Evolutionary conservation across 805 yeast species (phyloP).

Genomic region (Yamadazyma akitaensis): DNA sequence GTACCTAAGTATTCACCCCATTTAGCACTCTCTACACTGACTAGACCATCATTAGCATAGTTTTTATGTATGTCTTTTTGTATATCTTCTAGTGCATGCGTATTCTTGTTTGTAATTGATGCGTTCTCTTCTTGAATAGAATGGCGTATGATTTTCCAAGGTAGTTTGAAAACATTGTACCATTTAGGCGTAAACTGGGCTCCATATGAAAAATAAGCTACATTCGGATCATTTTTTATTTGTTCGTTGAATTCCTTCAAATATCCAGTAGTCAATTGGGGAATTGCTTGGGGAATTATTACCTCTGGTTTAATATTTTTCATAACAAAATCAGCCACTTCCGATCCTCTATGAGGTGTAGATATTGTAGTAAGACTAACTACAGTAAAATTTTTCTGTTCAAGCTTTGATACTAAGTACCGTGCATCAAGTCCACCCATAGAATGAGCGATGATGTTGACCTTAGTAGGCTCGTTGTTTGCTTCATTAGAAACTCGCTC

Average conservation of each 20-base stretch:
- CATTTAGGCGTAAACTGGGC: conserved; percentile 64
- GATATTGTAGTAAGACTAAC: conserved; percentile 78
- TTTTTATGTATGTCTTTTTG: conserved; percentile 23
- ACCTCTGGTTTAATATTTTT: conserved; percentile 19
- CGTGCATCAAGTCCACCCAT: conserved; percentile 94
- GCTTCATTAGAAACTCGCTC: conserved; percentile 1
- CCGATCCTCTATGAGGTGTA: conserved; percentile 87
- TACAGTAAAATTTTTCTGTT: conserved; percentile 51
- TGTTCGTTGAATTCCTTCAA: conserved; percentile 52
- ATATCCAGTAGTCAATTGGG: conserved; percentile 60
- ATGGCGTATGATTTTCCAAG: conserved; percentile 61
- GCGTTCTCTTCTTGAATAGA: conserved; percentile 9
- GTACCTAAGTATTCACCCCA: conserved; percentile 89
- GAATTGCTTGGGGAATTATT: conserved; percentile 39
- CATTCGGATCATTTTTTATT: conserved; percentile 55
- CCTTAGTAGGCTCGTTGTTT: conserved; percentile 33
- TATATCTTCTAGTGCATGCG: conserved; percentile 2
- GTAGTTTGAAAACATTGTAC: conserved; percentile 55
- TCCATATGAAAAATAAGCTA: conserved; percentile 80
- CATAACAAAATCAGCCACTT: conserved; percentile 69
- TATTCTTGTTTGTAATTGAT: neutral
- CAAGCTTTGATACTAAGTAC: conserved; percentile 56
- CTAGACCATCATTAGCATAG: conserved; percentile 79
- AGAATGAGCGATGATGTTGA: conserved; percentile 82
- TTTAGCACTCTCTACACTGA: conserved; percentile 68